Evolutionary conservation across 441 rosid species (phyloP).

Genomic region (Corymbia calophylla): DNA sequence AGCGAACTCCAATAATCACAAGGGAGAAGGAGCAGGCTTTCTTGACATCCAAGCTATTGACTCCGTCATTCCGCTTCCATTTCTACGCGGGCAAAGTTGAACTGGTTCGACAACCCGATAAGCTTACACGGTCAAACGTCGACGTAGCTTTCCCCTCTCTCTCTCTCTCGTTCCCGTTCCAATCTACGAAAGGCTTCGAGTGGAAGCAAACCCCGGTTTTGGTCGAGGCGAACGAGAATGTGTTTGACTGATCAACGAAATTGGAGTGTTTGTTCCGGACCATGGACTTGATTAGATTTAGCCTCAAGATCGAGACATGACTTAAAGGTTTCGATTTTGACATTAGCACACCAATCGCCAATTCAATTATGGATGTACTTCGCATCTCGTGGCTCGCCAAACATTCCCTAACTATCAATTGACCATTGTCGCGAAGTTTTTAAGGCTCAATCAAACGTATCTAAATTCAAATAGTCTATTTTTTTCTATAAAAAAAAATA

Average conservation of each 20-base stretch:
- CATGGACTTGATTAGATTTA: neutral
- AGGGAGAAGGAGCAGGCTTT: neutral
- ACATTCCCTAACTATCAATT: neutral
- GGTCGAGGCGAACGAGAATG: neutral
- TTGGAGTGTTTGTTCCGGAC: neutral
- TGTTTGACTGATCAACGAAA: neutral
- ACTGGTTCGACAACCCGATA: neutral
- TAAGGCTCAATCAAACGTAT: rapidly evolving
- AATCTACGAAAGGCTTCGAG: neutral
- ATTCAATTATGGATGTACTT: neutral
- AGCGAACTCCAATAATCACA: neutral
- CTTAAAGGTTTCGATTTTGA: neutral
- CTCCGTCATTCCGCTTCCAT: neutral
- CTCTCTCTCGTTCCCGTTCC: neutral
- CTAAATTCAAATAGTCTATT: too few relatives aligned
- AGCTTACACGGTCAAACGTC: neutral
- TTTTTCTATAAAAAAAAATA: too few relatives aligned
- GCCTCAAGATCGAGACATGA: neutral
- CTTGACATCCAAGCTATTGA: neutral
- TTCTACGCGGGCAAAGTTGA: neutral
- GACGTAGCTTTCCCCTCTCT: neutral
- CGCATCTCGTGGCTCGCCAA: neutral
- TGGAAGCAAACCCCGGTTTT: neutral
- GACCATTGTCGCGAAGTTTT: neutral
- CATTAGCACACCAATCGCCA: neutral